phyloP scores from a whole-genome alignment of 768 basidiomycete species.

The Leccinum olivaceopallidum region DNA sequence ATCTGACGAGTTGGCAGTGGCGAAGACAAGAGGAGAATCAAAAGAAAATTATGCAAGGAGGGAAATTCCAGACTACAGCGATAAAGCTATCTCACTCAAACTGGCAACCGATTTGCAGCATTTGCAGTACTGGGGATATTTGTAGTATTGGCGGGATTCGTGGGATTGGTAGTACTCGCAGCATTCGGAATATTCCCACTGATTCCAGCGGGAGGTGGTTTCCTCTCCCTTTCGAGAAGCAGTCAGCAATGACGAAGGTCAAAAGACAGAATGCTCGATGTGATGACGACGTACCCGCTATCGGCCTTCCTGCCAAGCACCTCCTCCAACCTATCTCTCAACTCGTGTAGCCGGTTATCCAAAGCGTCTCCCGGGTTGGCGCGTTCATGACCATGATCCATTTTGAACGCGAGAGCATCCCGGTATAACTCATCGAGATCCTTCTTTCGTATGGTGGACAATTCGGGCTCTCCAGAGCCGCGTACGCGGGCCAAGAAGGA shows the following conservation, averaged over 20 bases:
- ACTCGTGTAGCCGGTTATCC: background rate
- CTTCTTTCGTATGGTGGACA: slow-evolving; percentile 52
- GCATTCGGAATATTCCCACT: background rate
- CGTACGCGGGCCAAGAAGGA: slow-evolving; percentile 71
- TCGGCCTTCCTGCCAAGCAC: slow-evolving; percentile 26
- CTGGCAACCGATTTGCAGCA: background rate
- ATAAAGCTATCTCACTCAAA: background rate
- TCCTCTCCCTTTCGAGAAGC: background rate
- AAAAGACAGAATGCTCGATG: background rate
- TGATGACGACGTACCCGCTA: slow-evolving; percentile 18
- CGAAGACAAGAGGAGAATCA: background rate
- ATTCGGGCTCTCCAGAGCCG: slow-evolving; percentile 69
- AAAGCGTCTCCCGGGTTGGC: slow-evolving; percentile 10
- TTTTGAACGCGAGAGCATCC: slow-evolving; percentile 53
- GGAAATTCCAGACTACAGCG: background rate
- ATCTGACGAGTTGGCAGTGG: background rate
- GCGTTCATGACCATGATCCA: slow-evolving; percentile 53
- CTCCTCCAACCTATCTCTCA: slow-evolving; percentile 31
- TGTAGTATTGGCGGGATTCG: background rate
- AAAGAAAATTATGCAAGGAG: background rate
- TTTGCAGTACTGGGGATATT: background rate
- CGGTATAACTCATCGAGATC: slow-evolving; percentile 70
- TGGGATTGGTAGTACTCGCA: no score
- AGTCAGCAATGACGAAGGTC: background rate
- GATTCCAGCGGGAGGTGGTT: background rate